phyloP scores from a whole-genome alignment of 345 rosid species.

The Gossypium anomalum region DNA sequence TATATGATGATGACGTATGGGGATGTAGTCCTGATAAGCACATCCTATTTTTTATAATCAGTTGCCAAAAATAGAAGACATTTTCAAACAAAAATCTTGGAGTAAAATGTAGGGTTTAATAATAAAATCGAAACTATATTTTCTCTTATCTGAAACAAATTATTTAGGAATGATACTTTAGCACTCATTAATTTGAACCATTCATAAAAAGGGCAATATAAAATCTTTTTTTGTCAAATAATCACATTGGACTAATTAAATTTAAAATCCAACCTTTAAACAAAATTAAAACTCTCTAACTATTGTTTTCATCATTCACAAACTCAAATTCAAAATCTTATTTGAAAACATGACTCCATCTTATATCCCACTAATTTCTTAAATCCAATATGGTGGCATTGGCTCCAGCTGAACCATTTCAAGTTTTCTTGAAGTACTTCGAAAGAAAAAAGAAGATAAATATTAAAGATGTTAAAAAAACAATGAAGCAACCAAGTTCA shows the following conservation, averaged over 20 bases:
- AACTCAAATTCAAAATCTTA: too few relatives aligned
- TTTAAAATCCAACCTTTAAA: too few relatives aligned
- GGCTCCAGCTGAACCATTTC: background rate
- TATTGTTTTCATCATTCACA: too few relatives aligned
- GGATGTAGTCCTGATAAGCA: background rate
- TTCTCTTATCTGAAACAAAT: background rate
- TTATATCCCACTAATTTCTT: background rate
- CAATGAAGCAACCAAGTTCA: background rate
- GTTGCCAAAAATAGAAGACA: background rate
- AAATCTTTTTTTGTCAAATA: too few relatives aligned
- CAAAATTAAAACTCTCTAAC: too few relatives aligned
- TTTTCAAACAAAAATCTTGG: background rate
- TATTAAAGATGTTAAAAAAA: background rate
- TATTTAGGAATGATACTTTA: background rate
- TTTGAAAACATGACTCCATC: background rate
- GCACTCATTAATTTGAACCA: background rate
- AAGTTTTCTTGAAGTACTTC: too few relatives aligned
- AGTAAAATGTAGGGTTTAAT: background rate
- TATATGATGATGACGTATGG: background rate
- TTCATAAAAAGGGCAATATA: background rate
- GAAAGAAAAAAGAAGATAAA: background rate
- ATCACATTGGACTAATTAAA: too few relatives aligned
- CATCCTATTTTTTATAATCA: background rate
- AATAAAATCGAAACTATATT: background rate
- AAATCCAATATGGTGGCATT: background rate